Base-by-base conservation (phyloP, 257 asterid genomes). In the Echium plantagineum region DNA sequence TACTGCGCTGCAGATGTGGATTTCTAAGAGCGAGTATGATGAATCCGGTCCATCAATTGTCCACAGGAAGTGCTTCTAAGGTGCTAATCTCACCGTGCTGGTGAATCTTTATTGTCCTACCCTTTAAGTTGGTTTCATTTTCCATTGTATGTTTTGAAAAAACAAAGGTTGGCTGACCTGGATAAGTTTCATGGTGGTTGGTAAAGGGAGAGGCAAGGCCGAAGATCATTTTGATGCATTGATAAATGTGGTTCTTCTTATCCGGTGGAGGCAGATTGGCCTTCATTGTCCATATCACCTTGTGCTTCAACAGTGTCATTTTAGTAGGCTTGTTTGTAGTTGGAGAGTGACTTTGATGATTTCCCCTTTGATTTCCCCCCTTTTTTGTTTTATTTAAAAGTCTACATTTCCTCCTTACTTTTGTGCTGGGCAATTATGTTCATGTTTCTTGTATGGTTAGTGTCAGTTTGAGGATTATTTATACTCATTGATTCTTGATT, bases 31-130 rank as follows among this genome's bases (percentile, higher is more conserved):
- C 4, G 82, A 77, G 57, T 73, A 77, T 9, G 82, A 77, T 4
- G 82, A 77, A 73, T 73, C 82, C 55, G 82, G 82, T 52, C 82
- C 82, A 53, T 73, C 82, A 32, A 77, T 77, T 51, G 82, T 77
- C 56, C 82, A 77, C 82, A 77, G 82, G 61, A 77, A 77, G 64
- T 77, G 82, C 77, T 77, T 77, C 70, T 77, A 66, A 73, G 77
- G 46, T 69, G 77, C 51, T 68, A 35, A 21, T 58, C 38, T 5
- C 38, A 31, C 60, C 52, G 38, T 59, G 58, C 57, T 30, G 71
- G 63, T 60, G 69, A 70, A 71, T 59, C 61, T 58, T 42, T 48
- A 48, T 52, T 62, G n/a, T 65, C 21, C 9, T 52, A 31, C 38
- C 63, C 38, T 17, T 68, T 54, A 67, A 63, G 63, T 67, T 67